Base-by-base conservation (phyloP, 352 stramenopile species). In the Globisporangium irregulare region DNA sequence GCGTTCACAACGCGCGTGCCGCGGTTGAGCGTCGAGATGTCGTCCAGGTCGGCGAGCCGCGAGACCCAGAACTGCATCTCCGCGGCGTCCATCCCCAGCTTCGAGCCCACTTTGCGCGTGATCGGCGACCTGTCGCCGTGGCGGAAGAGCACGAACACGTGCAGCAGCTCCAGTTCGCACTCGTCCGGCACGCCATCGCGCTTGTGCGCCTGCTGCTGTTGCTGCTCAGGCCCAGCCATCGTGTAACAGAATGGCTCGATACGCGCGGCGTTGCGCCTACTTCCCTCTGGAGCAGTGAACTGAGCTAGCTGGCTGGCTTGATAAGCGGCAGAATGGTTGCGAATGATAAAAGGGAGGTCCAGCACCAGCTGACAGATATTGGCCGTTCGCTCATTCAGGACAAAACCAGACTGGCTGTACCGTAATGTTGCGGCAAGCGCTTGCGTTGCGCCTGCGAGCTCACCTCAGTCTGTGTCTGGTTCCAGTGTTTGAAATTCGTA, bases 61-160 rank as follows among this genome's bases (percentile, higher is more conserved):
- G 76, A 77, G 62, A 89, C 73, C 86, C 86, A 93, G 59, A 90
- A 90, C 65, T 86, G 63, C 58, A 68, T 81, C 64, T 93, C 82
- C 1, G 53, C 32, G 51, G 67, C 67, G 24, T 70, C 69, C 73
- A 93, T 87, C 22, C 32, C 7, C 60, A 93, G 57, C 7, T 79
- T 78, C 14, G 64, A 8, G 66, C 79, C 81, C 8, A 92, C 71
- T 15, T 66, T 72, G 41, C 79, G 80, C 50, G 81, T 86, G 74
- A 94, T 87, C 4, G 86, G 86, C n/a, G 86, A 91, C 18, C 86
- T 80, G 62, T 94, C 86, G 50, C 86, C 86, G 68, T 94, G 86
- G 14, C 86, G 86, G 62, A 93, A 93, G 66, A 92, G 70, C 62
- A 85, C 78, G n/a, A 86, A 51, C 69, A 94, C 81, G 46, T 94